Base-by-base conservation (phyloP, 164 flowering plant species). In the Macadamia tetraphylla region DNA sequence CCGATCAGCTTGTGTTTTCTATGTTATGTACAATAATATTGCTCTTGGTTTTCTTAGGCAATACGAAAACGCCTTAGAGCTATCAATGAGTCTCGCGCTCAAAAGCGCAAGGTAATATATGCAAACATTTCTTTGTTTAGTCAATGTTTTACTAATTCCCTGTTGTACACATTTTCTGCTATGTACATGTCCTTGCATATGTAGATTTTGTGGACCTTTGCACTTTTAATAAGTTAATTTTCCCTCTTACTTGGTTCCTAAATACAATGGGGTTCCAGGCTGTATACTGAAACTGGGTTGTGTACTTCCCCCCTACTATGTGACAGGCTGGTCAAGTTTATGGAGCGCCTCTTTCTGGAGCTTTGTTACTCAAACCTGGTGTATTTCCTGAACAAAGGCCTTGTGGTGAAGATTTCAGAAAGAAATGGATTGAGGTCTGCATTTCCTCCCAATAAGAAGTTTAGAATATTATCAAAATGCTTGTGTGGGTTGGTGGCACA, bases 301-400 rank as follows among this genome's bases (percentile, higher is more conserved):
- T 60, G 43, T 51, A 56, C 71, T 68, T 32, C 70, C 64, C 29
- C 48, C 57, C 40, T 35, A 35, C 5, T 35, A 11, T 81, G 74
- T 46, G 68, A 70, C 85, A 95, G 99, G 99, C 97, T 68, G 99
- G 99, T 44, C 98, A 95, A 77, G 98, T 91, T 56, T 95, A 95
- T 81, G 98, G 96, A 59, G 92, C 84, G 66, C 93, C 98, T 71
- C 89, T 95, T 70, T 82, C 91, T 80, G 97, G 88, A 62, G 61
- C 84, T 15, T 77, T 88, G 13, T 73, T 95, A 70, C 73, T 81
- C 57, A 92, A 88, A 72, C 82, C 96, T 75, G 86, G 85, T 78
- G 75, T 77, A 68, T 92, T 87, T 75, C 98, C 96, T 53, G 99
- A 92, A 46, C 98, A 82, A 76, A 87, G 81, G 70, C 75, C 87